Evolutionary conservation across 225 moss, liverwort and hornwort genomes (phyloP), one percentile per base, ranked within the genome.

Genomic region (Bryum argenteum): DNA sequence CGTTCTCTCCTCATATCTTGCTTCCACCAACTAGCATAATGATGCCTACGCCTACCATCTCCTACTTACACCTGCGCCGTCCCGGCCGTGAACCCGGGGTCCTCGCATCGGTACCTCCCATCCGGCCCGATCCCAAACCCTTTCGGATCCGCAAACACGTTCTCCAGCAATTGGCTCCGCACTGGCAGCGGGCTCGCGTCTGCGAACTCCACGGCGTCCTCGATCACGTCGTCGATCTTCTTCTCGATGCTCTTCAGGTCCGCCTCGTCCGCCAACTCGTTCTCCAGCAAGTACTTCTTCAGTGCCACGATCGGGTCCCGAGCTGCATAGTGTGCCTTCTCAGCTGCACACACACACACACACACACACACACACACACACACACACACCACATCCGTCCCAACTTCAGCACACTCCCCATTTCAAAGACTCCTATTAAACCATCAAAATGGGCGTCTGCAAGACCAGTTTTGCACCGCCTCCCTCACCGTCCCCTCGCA

Each of bases 61-160:
- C 14, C 6, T 69, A 1, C 13, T 48, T 86, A 96, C 71, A 93
- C 93, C 64, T 96, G 91, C 43, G 96, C 93, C 16, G 93, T 96
- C 82, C 96, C 96, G 15, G 91, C 91, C 21, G 89, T 91, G 55
- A 96, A 96, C 65, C 80, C 93, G 57, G 96, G 90, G 53, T 96
- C 96, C 66, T 96, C 96, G 54, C 96, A 96, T 61, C 96, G 90
- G 78, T 96, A 96, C 63, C 72, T 91, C 19, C 96, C 96, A 77
- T 96, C 96, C 17, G 88, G 93, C 11, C 93, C 95, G 63, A 95
- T 95, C 21, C 95, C 93, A 77, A 95, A 95, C 47, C 96, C 96
- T 75, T 75, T 93, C 2, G 96, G 85, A 54, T 96, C 93, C 16
- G 87, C 93, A 39, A 96, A 96, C 9, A 96, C 96, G 69, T 96